Base-by-base conservation (phyloP, 495 filamentous ascomycete genomes). In the Tetracladium marchalianum region DNA sequence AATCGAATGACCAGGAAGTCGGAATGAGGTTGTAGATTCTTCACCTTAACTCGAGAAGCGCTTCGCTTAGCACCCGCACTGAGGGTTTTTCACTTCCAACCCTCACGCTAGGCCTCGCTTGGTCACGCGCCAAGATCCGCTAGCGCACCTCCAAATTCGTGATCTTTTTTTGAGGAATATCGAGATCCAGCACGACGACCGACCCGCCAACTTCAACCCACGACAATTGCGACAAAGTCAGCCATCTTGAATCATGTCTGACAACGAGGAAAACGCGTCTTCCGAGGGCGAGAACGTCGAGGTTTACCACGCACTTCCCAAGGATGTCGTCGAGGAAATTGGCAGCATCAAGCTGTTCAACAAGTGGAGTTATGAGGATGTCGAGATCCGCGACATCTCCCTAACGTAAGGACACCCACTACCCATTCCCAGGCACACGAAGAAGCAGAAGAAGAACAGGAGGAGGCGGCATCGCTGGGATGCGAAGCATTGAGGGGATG, bases 371-470 rank as follows among this genome's bases (percentile, higher is more conserved):
- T 99, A 97, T 73, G 93, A 96, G 68, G 90, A 97, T 81, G 93
- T 99, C 60, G 92, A 99, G 77, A 92, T 97, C 67, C 79, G 92
- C 60, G 92, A 99, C 65, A 97, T 99, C 73, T 97, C 93, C 53
- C 79, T 99, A 75, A 96, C 92, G 92, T 98, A 89, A 80, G 90
- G 51, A 56, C 24, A 44, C 57, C 62, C 46, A 42, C 51, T 18
- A 34, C 44, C 13, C 31, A 35, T 40, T 11, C 17, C 13, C 13
- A 40, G 11, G 12, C 12, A 36, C 35, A 36, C 22, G 22, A 27
- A 27, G 22, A 7, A 27, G 22, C 22, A 27, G 22, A 27, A 27
- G 22, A 27, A 7, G 22, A 27, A n/a, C 32, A 9, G 22, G 22
- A 7, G 22, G 7, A 27, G 22, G 7, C 3, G 22, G 3, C 22